Conservation (phyloP, 1,284 basidiomycete species). For the Athelia sp. region DNA sequence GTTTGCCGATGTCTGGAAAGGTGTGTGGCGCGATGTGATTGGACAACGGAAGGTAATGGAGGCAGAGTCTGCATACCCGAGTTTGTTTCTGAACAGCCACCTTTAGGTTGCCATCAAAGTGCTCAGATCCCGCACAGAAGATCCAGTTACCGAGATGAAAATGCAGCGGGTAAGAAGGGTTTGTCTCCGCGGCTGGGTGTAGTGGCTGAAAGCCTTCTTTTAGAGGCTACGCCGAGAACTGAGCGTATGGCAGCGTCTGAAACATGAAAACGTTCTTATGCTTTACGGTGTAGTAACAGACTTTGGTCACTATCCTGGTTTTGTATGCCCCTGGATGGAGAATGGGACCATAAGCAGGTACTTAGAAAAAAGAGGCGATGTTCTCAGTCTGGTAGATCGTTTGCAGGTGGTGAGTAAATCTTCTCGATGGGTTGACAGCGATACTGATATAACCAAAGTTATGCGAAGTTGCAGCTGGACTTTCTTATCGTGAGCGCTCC, state of each 20-base stretch:
- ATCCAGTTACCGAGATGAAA: conserved; percentile 22
- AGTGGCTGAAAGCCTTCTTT: neutral
- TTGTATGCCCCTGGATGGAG: conserved; percentile 46
- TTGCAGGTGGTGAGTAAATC: conserved; percentile 24
- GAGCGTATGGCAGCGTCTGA: conserved; percentile 33
- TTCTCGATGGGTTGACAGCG: neutral
- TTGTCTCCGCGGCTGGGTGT: neutral
- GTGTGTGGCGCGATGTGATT: conserved; percentile 20
- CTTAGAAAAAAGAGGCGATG: conserved; percentile 32
- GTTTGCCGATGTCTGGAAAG: conserved; percentile 41
- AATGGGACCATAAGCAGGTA: conserved; percentile 41
- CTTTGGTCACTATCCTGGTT: conserved; percentile 35
- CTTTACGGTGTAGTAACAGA: conserved; percentile 31
- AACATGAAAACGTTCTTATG: conserved; percentile 35
- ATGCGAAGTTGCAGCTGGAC: conserved; percentile 30
- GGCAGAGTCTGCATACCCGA: conserved; percentile 4
- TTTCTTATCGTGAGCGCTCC: conserved; percentile 24
- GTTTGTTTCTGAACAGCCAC: neutral
- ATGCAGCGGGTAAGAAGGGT: conserved; percentile 25
- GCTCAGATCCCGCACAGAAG: conserved; percentile 27
- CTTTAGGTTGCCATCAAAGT: conserved; percentile 40
- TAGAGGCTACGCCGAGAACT: conserved; percentile 36
- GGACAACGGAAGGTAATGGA: conserved; percentile 13
- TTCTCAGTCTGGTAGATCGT: conserved; percentile 29
- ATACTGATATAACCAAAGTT: conserved; percentile 18